These are phyloP conservation scores for Monosporascus sp. DNA, from an alignment of 2,329 filamentous ascomycete genomes.

Conservation along the genomic window DNA sequence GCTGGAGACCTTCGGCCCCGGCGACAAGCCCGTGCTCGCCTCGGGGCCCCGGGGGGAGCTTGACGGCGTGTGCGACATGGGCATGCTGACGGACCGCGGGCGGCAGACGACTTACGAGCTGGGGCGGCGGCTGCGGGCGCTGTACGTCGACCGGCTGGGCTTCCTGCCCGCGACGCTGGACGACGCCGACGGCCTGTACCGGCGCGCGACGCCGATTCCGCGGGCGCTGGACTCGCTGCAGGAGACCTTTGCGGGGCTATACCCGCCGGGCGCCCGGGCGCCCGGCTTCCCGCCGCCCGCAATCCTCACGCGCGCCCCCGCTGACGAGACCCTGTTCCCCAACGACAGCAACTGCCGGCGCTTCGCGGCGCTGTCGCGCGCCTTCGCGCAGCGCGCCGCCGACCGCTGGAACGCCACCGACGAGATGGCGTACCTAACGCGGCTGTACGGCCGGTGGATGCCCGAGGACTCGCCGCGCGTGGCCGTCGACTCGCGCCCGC, in stretches of 20 bases:
- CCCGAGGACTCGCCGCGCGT: constrained; percentile 62
- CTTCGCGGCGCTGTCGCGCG: constrained; percentile 63
- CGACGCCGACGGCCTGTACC: constrained; percentile 58
- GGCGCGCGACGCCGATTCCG: constrained; percentile 69
- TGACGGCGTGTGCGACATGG: constrained; percentile 76
- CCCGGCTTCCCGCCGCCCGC: constrained; percentile 54
- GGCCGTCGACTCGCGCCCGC: constrained; percentile 77
- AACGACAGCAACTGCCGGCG: constrained; percentile 72
- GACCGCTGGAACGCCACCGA: constrained; percentile 69
- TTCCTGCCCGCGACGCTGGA: constrained; percentile 61
- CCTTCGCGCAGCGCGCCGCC: constrained; percentile 68
- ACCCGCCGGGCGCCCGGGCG: constrained; percentile 49
- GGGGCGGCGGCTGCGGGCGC: constrained; percentile 60
- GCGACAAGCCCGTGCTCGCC: constrained; percentile 67
- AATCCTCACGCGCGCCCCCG: constrained; percentile 59
- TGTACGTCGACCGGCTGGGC: constrained; percentile 70
- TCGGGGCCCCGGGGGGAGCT: constrained; percentile 62
- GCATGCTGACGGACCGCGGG: constrained; percentile 72
- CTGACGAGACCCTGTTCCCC: constrained; percentile 75
- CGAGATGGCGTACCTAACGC: constrained; percentile 81
- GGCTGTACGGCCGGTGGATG: constrained; percentile 80
- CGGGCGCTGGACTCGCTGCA: constrained; percentile 75
- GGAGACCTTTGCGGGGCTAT: constrained; percentile 70
- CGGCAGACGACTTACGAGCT: constrained; percentile 67
- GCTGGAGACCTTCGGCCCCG: constrained; percentile 73